phyloP scores from a whole-genome alignment of 2,329 filamentous ascomycete genomes.

The Fusarium sp. region DNA sequence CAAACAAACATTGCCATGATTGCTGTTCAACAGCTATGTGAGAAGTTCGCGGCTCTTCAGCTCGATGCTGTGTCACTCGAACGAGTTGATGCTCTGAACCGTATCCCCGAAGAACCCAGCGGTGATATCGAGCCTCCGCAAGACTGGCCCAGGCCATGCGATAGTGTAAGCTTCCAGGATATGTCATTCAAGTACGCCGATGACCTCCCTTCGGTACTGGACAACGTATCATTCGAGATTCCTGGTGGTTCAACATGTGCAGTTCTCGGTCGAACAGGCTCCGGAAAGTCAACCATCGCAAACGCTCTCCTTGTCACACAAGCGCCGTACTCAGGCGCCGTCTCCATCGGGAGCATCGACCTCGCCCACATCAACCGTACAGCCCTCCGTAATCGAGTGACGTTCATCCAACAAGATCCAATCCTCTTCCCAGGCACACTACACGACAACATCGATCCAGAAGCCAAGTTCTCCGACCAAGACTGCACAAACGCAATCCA shows the following conservation, averaged over 20 bases:
- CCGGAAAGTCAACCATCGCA: slow-evolving; percentile 82
- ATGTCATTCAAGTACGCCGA: slow-evolving; percentile 83
- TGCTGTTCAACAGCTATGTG: slow-evolving; percentile 67
- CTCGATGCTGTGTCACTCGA: slow-evolving; percentile 94
- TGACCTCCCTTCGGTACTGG: slow-evolving; percentile 76
- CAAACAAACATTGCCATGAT: slow-evolving; percentile 50
- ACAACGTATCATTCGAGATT: slow-evolving; percentile 74
- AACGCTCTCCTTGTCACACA: slow-evolving; percentile 66
- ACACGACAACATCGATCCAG: slow-evolving; percentile 73
- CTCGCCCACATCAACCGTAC: slow-evolving; percentile 63
- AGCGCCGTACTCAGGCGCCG: slow-evolving; percentile 57
- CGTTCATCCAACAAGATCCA: slow-evolving; percentile 71
- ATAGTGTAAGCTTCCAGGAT: slow-evolving; percentile 78
- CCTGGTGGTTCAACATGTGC: slow-evolving; percentile 69
- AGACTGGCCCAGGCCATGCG: slow-evolving; percentile 76
- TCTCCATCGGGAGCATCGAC: slow-evolving; percentile 63
- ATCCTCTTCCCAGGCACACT: slow-evolving; percentile 67
- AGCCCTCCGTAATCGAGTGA: slow-evolving; percentile 63
- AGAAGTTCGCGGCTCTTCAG: slow-evolving; percentile 82
- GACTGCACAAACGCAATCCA: slow-evolving; percentile 62
- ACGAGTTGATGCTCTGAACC: slow-evolving; percentile 81
- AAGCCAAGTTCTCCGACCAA: slow-evolving; percentile 62
- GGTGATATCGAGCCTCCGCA: slow-evolving; percentile 75
- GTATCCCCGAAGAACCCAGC: slow-evolving; percentile 76
- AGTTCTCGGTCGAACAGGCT: slow-evolving; percentile 84